A percentile compares a stretch with the other conserved stretches of the same genome.
Conservation (phyloP, 305 asterid species). For the Rubia tinctorum region DNA sequence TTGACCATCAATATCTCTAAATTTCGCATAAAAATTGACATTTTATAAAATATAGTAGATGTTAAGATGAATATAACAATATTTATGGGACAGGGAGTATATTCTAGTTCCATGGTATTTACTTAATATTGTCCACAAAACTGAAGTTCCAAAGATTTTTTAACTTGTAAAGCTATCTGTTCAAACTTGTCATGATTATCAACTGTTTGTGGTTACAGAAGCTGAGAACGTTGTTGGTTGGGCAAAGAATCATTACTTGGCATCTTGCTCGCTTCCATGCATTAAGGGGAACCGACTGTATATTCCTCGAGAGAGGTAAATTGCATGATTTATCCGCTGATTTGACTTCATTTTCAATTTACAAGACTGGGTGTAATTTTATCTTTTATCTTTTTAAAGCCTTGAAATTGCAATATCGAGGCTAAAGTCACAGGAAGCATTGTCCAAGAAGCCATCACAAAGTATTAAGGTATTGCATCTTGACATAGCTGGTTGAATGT, state of each 20-base stretch:
- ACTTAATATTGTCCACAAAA: not conserved
- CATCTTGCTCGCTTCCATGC: conserved; percentile 61
- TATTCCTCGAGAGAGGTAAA: conserved; percentile 85
- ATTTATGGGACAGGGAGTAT: no score
- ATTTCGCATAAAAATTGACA: no score
- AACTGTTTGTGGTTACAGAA: conserved; percentile 45
- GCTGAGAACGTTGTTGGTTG: conserved; percentile 94
- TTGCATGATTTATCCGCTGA: conserved; percentile 24
- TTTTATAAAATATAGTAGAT: no score
- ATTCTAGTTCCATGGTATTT: not conserved
- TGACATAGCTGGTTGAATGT: not conserved
- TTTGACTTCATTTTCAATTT: not conserved
- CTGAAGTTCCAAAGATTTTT: conserved; percentile 1
- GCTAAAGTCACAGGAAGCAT: conserved; percentile 72
- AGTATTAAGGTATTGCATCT: conserved; percentile 59
- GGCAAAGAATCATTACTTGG: conserved; percentile 93
- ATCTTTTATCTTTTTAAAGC: conserved; percentile 40
- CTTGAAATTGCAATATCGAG: conserved; percentile 83
- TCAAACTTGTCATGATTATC: not conserved
- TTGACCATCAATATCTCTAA: no score
- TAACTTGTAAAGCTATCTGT: conserved; percentile 11
- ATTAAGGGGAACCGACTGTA: conserved; percentile 75
- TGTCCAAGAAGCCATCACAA: conserved; percentile 81
- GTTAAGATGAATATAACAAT: no score
- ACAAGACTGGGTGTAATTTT: conserved; percentile 14